Base-by-base conservation (phyloP, 768 basidiomycete genomes). In the Boletellus ananas region DNA sequence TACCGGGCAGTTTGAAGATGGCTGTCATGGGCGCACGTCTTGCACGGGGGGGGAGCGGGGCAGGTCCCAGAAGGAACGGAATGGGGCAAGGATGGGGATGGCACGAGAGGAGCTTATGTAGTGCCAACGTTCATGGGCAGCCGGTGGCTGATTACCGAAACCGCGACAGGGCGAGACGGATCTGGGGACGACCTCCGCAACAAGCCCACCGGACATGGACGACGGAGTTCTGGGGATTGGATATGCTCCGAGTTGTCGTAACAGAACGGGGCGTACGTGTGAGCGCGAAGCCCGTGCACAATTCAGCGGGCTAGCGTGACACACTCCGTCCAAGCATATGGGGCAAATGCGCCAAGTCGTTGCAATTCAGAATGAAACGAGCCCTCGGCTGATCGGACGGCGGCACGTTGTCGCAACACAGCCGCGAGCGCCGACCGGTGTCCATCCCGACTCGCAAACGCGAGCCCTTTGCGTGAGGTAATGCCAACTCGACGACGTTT, bases 1-100 rank as follows among this genome's bases (percentile, higher is more conserved):
- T 47, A 70, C 68, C 68, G 44, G 68, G 68, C 36, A 70, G 23
- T 25, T 25, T 25, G 4, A 25, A 43, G 34, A 37, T 46, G 36
- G 34, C 49, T 17, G 56, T 41, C 68, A 70, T 70, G 20, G 39
- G 34, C 44, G 49, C 52, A 60, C 31, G 18, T 34, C 13, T 23
- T 52, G 42, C 3, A 38, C 43, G 38, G 47, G 43, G 8, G 44
- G 16, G 36, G 16, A 45, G 36, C 34, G 39, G 33, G 46, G 36
- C 11, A 21, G 40, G 4, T 14, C 27, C 10, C 6, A 7, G 37
- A 38, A 38, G 39, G 9, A 25, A 51, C 5, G 21, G 48, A 50
- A 45, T 23, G 34, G 47, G 41, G 33, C 20, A 35, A 31, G 35
- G 16, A 18, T 23, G 35, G 36, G 49, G 8, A 40, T 34, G 18